Base-by-base conservation (phyloP, 345 rosid species). In the Melaleuca quinquenervia region DNA sequence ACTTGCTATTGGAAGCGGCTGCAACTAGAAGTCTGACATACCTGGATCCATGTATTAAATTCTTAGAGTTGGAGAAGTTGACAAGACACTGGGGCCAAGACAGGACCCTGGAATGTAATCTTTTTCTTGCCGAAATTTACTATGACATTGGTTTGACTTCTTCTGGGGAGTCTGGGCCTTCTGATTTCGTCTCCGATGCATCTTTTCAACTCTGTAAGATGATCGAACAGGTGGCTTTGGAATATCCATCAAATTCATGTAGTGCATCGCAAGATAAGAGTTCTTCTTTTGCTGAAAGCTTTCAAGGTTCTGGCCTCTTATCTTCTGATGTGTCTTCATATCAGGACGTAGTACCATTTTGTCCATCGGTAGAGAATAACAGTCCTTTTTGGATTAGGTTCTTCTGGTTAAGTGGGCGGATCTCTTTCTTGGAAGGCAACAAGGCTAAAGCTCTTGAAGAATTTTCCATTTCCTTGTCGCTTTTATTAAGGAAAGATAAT, bases 151-250 rank as follows among this genome's bases (percentile, higher is more conserved):
- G 93, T 26, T 91, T 91, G 82, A 87, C 91, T 88, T 91, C 92
- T 87, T 88, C 91, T 50, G 92, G 92, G 86, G 86, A 87, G 85
- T 84, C 92, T 62, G 93, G 91, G 88, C 84, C 86, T 83, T 86
- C 95, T 44, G 94, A 94, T 86, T 94, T 90, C 87, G 87, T 94
- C 88, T 87, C 89, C 3, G 98, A 97, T 88, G 92, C 93, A 82
- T 92, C 98, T 50, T 97, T 93, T 91, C 98, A 95, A 93, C 94
- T 96, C 76, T 92, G 98, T 89, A 97, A 96, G 90, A 91, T 97
- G 89, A 88, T 96, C 85, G 99, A 97, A 91, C 93, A 96, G 83
- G 96, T 95, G 80, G 95, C 98, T 89, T 92, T 92, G 85, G 94
- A 89, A 86, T 85, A 91, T 90, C 91, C 94, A 85, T 88, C 91